Evolutionary conservation across 345 rosid species (phyloP), one percentile per base, ranked within the genome.

Genomic region (Eucalyptus fibrosa): DNA sequence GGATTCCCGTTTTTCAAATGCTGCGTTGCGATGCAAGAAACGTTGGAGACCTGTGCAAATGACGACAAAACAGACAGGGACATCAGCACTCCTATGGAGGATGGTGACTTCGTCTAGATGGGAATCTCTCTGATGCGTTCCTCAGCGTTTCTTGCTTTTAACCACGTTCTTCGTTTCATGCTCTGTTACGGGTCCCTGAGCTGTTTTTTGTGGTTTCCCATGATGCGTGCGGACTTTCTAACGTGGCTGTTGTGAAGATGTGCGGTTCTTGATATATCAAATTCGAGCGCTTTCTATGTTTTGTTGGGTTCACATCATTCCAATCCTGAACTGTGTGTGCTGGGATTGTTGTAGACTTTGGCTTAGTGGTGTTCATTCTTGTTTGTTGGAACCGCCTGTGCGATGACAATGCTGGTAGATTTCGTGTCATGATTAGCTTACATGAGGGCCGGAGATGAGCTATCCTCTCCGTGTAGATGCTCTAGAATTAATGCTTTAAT

Each of bases 61-160:
- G 97, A 95, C 85, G 96, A 96, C 92, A 90, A 90, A 93, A 91
- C 69, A 96, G 98, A 96, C 98, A 95, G 97, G 97, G 97, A 96
- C 96, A 96, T 95, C 97, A 93, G 98, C 86, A 92, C 90, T 89
- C 90, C 92, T 56, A 82, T 18, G 90, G 91, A 89, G 90, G 50
- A 90, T 93, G 94, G 89, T 92, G 93, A 92, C 89, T 85, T 17
- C 17, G 50, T 91, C 90, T 90, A 89, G 88, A 72, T 93, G 94
- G 94, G 94, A 93, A 93, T 93, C 94, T 93, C 94, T 92, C 94
- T 91, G 94, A 92, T 93, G 94, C 93, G 88, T 80, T 62, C 26
- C 69, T 80, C 44, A 55, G 32, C 80, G 24, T 60, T 24, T 40
- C 49, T 56, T 45, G 47, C 47, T 21, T 21, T 23, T 40, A 21